Percentiles rank a stretch among this genome's conserved stretches.
Evolutionary conservation across 2,329 filamentous ascomycete genomes (phyloP).

Genomic region (Rhexocercosporidium sp.): DNA sequence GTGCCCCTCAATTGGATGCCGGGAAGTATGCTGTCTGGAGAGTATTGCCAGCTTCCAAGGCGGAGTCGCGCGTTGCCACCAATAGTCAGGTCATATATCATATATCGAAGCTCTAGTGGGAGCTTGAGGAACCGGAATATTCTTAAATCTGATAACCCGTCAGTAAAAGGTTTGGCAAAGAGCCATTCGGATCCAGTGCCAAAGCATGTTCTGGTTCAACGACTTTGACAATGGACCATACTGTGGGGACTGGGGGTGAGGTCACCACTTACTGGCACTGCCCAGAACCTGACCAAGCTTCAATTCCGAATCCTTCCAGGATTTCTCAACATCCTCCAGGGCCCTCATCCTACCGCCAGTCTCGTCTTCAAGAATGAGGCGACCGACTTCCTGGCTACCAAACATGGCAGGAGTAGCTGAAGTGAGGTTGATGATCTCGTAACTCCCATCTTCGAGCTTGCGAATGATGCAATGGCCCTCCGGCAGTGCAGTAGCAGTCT

Average conservation of each 20-base stretch:
- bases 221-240: no score
- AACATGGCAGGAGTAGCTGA: not conserved
- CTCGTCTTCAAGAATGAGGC: not conserved
- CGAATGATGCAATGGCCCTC: constrained; percentile 6
- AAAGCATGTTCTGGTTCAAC: no score
- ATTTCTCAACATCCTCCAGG: not conserved
- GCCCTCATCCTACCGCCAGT: not conserved
- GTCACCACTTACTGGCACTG: constrained; percentile 4
- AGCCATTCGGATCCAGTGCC: no score
- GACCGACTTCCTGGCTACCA: constrained; percentile 1
- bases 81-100: not conserved
- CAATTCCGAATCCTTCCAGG: not conserved
- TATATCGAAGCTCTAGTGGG: not conserved
- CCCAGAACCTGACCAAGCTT: constrained; percentile 5
- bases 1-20: constrained; percentile 12
- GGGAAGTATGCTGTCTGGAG: not conserved
- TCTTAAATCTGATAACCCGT: not conserved
- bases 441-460: not conserved
- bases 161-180: not conserved
- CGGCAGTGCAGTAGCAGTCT: not conserved
- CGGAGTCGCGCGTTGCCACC: not conserved
- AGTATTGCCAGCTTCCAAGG: not conserved
- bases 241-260: no score
- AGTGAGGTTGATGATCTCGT: not conserved
- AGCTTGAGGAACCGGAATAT: constrained; percentile 14